Base-by-base conservation (phyloP, 192 early-diverging fungal species). In the Coemansia guatemalensis region DNA sequence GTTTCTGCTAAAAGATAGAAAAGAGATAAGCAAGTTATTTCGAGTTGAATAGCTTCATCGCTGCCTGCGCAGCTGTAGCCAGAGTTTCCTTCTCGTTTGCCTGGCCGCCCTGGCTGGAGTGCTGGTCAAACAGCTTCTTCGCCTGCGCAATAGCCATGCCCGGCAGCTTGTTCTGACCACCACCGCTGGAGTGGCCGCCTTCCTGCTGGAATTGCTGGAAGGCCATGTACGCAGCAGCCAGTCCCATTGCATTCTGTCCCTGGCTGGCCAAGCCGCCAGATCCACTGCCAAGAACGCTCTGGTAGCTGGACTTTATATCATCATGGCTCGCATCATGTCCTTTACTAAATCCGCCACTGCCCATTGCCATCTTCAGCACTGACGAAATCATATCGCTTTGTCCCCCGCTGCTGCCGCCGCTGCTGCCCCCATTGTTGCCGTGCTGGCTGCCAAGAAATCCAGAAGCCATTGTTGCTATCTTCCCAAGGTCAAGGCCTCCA, bases 61-160 rank as follows among this genome's bases (percentile, higher is more conserved):
- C 78, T 0, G 72, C 73, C 53, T 81, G 78, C 0, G 69, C 78
- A 27, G 78, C 78, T 3, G 78, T 81, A 9, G 78, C 78, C 62
- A 81, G 53, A 1, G 73, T 75, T 62, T 74, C 60, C 59, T 81
- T 60, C 64, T 81, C 68, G 48, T 70, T 58, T 0, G 73, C 78
- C 18, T 44, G 51, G 47, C 77, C 77, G 25, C 73, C 73, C 33
- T 71, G 24, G 23, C 53, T 39, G n/a, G 65, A 58, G 39, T 81
- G 78, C 65, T 65, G 55, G 27, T 48, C 62, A 54, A 74, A 81
- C 32, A 81, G 68, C 60, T 68, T 75, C 54, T 69, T 67, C 0
- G 72, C 78, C 65, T 81, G 65, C 7, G 68, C 60, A 53, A 81
- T 74, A 5, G 78, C 78, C 73, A 75, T 74, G 7, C 61, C 69